These are phyloP conservation scores for Melampsora medusae DNA, from an alignment of 1,284 basidiomycete genomes.

Conservation along the genomic window DNA sequence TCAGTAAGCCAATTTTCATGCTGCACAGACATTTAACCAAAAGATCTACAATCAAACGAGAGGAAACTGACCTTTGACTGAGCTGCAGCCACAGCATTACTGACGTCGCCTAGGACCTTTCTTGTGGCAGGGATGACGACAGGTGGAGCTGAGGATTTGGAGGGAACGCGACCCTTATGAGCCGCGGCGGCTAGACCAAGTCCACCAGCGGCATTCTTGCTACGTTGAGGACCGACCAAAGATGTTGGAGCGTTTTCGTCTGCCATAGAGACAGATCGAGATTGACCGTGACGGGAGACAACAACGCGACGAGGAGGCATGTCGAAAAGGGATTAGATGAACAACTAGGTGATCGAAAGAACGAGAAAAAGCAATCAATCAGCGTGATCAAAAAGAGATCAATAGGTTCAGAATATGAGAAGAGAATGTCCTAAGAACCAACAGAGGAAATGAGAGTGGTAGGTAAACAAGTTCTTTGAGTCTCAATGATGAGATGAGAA, in stretches of 20 bases:
- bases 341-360: background rate
- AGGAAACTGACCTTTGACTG: slow-evolving; percentile 44
- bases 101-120: slow-evolving; percentile 47
- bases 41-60: background rate
- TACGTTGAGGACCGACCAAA: slow-evolving; percentile 35
- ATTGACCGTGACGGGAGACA: slow-evolving; percentile 20
- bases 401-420: background rate
- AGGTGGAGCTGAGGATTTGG: slow-evolving; percentile 11
- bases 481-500: slow-evolving; percentile 3
- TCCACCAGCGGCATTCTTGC: slow-evolving; percentile 9
- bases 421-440: slow-evolving; percentile 13
- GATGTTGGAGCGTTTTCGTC: slow-evolving; percentile 37
- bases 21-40: background rate
- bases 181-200: slow-evolving; percentile 1
- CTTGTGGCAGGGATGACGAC: slow-evolving; percentile 15
- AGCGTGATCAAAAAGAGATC: background rate
- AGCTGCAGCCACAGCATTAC: slow-evolving; percentile 45
- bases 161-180: background rate
- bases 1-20: background rate
- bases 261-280: slow-evolving; percentile 37
- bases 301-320: slow-evolving; percentile 38
- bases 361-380: background rate
- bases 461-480: background rate
- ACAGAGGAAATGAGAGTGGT: background rate
- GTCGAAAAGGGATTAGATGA: background rate